phyloP scores from a whole-genome alignment of 73 alveolate species.

The Durusdinium trenchii region DNA sequence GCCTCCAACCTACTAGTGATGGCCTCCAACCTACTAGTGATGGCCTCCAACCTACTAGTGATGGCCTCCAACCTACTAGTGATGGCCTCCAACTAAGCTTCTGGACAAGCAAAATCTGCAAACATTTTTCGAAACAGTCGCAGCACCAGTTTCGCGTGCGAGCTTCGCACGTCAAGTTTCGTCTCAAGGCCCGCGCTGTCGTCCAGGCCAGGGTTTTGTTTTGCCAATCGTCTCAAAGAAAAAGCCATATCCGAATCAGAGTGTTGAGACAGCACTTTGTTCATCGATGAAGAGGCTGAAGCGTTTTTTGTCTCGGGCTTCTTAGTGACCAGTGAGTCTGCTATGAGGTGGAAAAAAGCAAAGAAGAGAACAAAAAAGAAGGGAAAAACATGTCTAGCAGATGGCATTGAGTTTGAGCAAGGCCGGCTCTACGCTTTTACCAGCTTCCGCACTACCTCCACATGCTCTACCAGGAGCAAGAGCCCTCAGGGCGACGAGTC shows the following conservation, averaged over 20 bases:
- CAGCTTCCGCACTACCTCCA: conserved; percentile 64
- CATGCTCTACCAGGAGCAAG: conserved; percentile 47
- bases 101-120: too few species aligned
- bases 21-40: too few species aligned
- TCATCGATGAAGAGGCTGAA: background rate
- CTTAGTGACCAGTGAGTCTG: too few species aligned
- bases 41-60: too few species aligned
- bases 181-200: conserved; percentile 37
- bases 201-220: conserved; percentile 9
- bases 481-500: conserved; percentile 1
- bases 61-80: too few species aligned
- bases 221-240: background rate
- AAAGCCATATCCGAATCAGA: background rate
- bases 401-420: background rate
- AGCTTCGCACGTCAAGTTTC: background rate
- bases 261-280: background rate
- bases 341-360: too few species aligned
- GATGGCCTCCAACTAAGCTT: too few species aligned
- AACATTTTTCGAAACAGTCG: too few species aligned
- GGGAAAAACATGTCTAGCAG: background rate
- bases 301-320: too few species aligned
- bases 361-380: background rate
- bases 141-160: too few species aligned
- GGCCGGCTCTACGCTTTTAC: conserved; percentile 60
- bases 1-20: too few species aligned